A percentile compares a stretch with the other conserved stretches of the same genome.
Evolutionary conservation across 306 rosid species (phyloP).

Genomic region (Pyrus betulifolia): DNA sequence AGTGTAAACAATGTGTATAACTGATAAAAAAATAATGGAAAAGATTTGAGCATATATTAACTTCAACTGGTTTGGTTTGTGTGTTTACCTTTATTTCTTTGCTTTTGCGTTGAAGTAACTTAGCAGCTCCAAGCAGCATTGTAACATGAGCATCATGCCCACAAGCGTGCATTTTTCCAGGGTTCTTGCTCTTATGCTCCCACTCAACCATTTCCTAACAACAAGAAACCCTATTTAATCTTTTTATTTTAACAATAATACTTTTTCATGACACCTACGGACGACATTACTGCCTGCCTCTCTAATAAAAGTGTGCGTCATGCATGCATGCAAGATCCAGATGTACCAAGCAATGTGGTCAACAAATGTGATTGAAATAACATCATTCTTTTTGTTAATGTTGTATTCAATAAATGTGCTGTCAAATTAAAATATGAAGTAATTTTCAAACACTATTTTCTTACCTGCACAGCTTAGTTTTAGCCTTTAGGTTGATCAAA

Average conservation of each 20-base stretch:
- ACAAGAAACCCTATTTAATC: neutral
- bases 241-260: too few relatives aligned
- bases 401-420: too few relatives aligned
- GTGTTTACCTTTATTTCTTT: constrained; percentile 31
- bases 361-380: neutral
- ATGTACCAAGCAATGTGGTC: neutral
- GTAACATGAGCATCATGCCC: constrained; percentile 59
- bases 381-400: neutral
- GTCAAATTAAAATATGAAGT: neutral
- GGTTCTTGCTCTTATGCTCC: constrained; percentile 54
- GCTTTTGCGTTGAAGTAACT: constrained; percentile 38
- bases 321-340: too few relatives aligned
- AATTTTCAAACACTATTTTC: too few relatives aligned
- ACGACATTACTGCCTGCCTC: too few relatives aligned
- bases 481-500: too few relatives aligned
- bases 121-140: constrained; percentile 65
- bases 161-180: constrained; percentile 59
- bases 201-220: constrained; percentile 58
- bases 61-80: neutral
- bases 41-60: neutral
- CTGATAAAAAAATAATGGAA: too few relatives aligned
- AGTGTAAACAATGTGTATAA: neutral
- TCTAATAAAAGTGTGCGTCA: too few relatives aligned
- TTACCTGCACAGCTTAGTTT: too few relatives aligned
- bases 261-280: too few relatives aligned